Conservation (phyloP, 73 alveolate species). For the Durusdinium trenchii region DNA sequence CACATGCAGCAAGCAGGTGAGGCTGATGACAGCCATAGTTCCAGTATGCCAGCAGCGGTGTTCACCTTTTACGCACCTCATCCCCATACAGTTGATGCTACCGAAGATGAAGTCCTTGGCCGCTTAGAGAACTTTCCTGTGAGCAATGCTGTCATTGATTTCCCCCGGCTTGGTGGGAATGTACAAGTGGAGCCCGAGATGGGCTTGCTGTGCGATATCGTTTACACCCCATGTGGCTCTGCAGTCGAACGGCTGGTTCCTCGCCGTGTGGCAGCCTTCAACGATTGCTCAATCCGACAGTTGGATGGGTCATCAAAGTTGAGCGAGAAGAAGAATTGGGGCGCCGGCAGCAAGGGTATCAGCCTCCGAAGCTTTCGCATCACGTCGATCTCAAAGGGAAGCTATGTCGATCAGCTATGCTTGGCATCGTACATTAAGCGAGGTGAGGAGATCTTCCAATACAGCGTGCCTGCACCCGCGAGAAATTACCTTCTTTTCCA, state of each 20-base stretch:
- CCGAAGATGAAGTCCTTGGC: conserved; percentile 41
- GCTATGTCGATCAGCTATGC: conserved; percentile 76
- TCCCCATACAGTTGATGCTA: conserved; percentile 77
- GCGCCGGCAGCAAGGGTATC: conserved; percentile 77
- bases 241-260: conserved; percentile 72
- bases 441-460: conserved; percentile 31
- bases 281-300: conserved; percentile 76
- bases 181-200: conserved; percentile 88
- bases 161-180: conserved; percentile 76
- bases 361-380: conserved; percentile 84
- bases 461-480: conserved; percentile 86
- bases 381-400: conserved; percentile 47
- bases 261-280: conserved; percentile 65
- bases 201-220: conserved; percentile 76
- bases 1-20: conserved; percentile 91
- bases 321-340: conserved; percentile 90
- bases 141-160: conserved; percentile 72
- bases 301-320: conserved; percentile 71
- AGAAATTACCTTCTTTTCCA: conserved; percentile 76
- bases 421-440: conserved; percentile 71
- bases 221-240: background rate
- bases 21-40: conserved; percentile 60
- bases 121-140: conserved; percentile 63
- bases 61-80: conserved; percentile 85
- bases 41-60: conserved; percentile 70